Conservation (phyloP, 106 monocot species). For the Narthecium ossifragum region DNA sequence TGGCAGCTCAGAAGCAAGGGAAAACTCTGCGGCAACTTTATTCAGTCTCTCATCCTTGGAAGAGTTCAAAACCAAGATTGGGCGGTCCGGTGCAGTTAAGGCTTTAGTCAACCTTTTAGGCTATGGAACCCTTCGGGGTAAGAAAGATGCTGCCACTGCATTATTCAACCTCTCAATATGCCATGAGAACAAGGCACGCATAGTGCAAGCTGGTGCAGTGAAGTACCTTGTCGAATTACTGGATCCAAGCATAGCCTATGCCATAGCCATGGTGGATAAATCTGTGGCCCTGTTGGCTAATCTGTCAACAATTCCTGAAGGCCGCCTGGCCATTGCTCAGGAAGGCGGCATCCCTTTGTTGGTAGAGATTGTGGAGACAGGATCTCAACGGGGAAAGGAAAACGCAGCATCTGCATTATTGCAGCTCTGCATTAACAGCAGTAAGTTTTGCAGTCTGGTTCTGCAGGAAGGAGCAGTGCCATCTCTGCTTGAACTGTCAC, state of each 20-base stretch:
- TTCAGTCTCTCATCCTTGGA: conserved; percentile 70
- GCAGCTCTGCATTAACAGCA: conserved; percentile 63
- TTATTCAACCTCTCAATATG: conserved; percentile 67
- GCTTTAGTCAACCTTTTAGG: conserved; percentile 59
- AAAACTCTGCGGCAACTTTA: conserved; percentile 79
- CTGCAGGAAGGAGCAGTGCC: conserved; percentile 86
- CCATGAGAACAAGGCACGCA: conserved; percentile 75
- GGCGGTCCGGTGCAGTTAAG: conserved; percentile 50
- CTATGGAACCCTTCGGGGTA: conserved; percentile 60
- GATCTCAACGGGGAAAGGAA: conserved; percentile 73
- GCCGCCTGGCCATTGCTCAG: conserved; percentile 38
- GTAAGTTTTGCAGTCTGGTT: conserved; percentile 52
- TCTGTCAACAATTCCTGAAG: conserved; percentile 69
- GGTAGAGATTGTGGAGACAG: conserved; percentile 70
- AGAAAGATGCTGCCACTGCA: conserved; percentile 82
- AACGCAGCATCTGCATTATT: conserved; percentile 74
- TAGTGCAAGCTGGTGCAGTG: conserved; percentile 75
- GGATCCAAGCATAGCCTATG: conserved; percentile 50
- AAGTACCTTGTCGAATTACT: conserved; percentile 53
- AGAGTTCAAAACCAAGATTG: conserved; percentile 67
- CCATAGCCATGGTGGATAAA: conserved; percentile 64
- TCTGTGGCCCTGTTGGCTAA: conserved; percentile 71
- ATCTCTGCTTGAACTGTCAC: conserved; percentile 64
- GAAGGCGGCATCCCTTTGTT: conserved; percentile 67
- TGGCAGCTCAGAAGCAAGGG: conserved; percentile 52